phyloP scores from a whole-genome alignment of 305 asterid species.

The Lippia alba region DNA sequence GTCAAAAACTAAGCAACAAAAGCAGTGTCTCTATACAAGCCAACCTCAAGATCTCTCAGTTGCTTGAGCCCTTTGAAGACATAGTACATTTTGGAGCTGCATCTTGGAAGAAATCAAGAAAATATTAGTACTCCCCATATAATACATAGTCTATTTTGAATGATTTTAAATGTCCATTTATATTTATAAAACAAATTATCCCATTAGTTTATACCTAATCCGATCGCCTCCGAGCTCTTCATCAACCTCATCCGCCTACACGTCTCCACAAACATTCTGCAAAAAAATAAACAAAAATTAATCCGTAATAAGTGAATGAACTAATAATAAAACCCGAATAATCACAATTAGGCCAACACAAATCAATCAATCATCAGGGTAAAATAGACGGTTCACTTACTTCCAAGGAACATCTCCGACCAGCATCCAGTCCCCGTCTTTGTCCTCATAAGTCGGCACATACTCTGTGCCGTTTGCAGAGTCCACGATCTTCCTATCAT shows the following conservation, averaged over 20 bases:
- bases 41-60: slow-evolving; percentile 9
- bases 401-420: slow-evolving; percentile 90
- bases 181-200: not conserved
- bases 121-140: not conserved
- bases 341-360: not conserved
- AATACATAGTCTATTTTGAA: not conserved
- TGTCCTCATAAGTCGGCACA: slow-evolving; percentile 73
- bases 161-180: not conserved
- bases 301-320: not conserved
- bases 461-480: slow-evolving; percentile 51
- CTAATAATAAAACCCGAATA: not conserved
- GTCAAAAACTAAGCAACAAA: slow-evolving; percentile 18
- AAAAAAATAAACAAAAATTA: not conserved
- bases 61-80: slow-evolving; percentile 37
- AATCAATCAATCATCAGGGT: not conserved
- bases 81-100: slow-evolving; percentile 41
- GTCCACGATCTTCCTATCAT: slow-evolving; percentile 57
- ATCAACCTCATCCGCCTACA: slow-evolving; percentile 72
- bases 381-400: slow-evolving; percentile 37
- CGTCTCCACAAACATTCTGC: slow-evolving; percentile 72
- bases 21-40: slow-evolving; percentile 10
- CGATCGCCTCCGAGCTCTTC: slow-evolving; percentile 59
- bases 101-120: not conserved
- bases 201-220: slow-evolving; percentile 43
- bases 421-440: slow-evolving; percentile 84